These are phyloP conservation scores for Mycena belliarum DNA, from an alignment of 768 basidiomycete genomes.

Conservation along the genomic window DNA sequence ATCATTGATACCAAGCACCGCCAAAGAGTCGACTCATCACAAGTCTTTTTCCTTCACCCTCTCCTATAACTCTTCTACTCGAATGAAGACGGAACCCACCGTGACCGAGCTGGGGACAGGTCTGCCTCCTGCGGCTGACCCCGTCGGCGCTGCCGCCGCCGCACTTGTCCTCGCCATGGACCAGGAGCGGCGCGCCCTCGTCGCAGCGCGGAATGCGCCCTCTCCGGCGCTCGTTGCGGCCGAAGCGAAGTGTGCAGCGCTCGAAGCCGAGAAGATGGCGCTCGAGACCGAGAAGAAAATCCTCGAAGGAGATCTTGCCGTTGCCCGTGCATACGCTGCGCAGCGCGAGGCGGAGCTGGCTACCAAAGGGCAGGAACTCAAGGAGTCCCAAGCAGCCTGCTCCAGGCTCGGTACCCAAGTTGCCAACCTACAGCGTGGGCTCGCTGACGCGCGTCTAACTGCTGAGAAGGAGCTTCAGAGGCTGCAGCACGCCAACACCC, in stretches of 20 bases:
- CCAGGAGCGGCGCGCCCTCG: background rate
- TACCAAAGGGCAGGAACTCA: background rate
- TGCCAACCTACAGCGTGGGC: background rate
- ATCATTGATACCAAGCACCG: too few species aligned
- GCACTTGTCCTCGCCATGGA: background rate
- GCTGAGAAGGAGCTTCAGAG: background rate
- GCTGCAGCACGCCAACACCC: too few species aligned
- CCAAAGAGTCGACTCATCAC: too few species aligned
- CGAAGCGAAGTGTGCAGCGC: background rate
- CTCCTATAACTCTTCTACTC: too few species aligned
- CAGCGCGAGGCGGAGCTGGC: background rate
- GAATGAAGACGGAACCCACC: background rate
- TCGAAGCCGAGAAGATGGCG: background rate
- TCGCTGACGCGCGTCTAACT: background rate
- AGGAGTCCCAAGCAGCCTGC: background rate
- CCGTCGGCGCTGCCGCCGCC: background rate
- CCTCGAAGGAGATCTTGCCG: background rate
- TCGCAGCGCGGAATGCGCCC: background rate
- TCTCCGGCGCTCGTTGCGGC: background rate
- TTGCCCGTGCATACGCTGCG: background rate
- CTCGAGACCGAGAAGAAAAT: background rate
- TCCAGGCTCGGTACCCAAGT: background rate
- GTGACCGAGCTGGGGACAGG: too few species aligned
- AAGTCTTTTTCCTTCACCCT: too few species aligned
- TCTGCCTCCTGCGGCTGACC: background rate